A percentile compares a stretch with the other conserved stretches of the same genome.
Conservation (phyloP, 2,329 filamentous ascomycete species). For the Nigrospora osmanthi region DNA sequence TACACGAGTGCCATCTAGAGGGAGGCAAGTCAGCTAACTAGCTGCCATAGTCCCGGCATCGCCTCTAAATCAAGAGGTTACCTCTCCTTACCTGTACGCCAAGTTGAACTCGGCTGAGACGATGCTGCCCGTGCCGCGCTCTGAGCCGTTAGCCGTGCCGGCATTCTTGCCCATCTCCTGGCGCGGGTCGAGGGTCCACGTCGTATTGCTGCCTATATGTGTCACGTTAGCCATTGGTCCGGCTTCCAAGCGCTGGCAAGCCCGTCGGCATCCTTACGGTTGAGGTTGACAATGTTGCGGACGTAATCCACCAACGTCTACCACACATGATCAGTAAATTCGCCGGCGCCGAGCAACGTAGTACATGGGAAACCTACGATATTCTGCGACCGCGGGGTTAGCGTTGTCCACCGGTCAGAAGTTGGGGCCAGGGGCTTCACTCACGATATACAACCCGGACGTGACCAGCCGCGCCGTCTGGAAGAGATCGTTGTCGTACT, state of each 20-base stretch:
- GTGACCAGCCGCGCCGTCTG: constrained; percentile 72
- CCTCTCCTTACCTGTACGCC: constrained; percentile 56
- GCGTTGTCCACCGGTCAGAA: background rate
- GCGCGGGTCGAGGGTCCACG: constrained; percentile 75
- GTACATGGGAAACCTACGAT: background rate
- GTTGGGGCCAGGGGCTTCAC: constrained; percentile 61
- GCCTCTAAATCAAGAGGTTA: too few species aligned
- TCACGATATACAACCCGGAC: constrained; percentile 70
- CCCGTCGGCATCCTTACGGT: constrained; percentile 28
- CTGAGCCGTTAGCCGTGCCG: constrained; percentile 48
- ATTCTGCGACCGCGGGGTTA: background rate
- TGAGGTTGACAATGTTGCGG: constrained; percentile 67
- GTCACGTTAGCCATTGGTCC: too few species aligned
- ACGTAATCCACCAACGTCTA: constrained; percentile 36
- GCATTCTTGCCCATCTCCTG: constrained; percentile 53
- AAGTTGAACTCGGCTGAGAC: constrained; percentile 87
- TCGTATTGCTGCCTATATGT: constrained; percentile 49
- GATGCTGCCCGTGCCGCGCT: constrained; percentile 70
- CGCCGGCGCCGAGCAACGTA: background rate
- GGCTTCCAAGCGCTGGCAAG: too few species aligned
- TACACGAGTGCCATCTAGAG: constrained; percentile 32
- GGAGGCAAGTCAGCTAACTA: background rate
- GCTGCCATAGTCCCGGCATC: too few species aligned
- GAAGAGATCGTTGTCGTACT: constrained; percentile 71
- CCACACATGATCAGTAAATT: background rate